Percentiles rank a stretch among this genome's conserved stretches.
These are phyloP conservation scores for Rhododendron kiyosumense DNA, from an alignment of 148 eudicot genomes.

Conservation along the genomic window DNA sequence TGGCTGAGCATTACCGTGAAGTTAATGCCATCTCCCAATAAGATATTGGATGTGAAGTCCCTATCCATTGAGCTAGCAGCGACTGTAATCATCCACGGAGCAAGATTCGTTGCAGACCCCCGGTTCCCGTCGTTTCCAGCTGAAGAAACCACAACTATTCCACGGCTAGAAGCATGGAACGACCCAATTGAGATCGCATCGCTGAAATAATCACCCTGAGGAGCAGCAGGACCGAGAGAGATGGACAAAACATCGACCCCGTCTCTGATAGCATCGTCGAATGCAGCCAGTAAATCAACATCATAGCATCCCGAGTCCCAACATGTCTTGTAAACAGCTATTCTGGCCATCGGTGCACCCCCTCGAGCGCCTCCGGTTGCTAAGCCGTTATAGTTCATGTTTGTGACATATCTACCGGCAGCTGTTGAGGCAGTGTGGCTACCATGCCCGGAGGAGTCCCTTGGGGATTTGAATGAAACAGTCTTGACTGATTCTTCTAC, in stretches of 20 bases:
- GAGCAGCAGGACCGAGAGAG: constrained; percentile 42
- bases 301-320: constrained; percentile 54
- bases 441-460: constrained; percentile 53
- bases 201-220: constrained; percentile 45
- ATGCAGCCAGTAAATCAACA: constrained; percentile 48
- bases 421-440: constrained; percentile 55
- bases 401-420: constrained; percentile 41
- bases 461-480: constrained; percentile 32
- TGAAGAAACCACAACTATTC: constrained; percentile 41
- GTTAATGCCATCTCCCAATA: constrained; percentile 37
- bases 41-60: constrained; percentile 36
- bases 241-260: constrained; percentile 44
- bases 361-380: constrained; percentile 47
- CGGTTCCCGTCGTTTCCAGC: constrained; percentile 39
- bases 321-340: constrained; percentile 51
- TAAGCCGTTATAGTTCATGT: constrained; percentile 46
- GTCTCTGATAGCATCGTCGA: constrained; percentile 52
- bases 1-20: constrained; percentile 25
- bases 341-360: constrained; percentile 56
- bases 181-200: constrained; percentile 54
- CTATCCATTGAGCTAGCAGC: constrained; percentile 47
- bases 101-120: constrained; percentile 48
- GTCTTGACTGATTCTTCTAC: constrained; percentile 28
- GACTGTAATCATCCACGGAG: constrained; percentile 56
- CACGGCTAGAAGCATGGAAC: constrained; percentile 44